Base-by-base conservation (phyloP, 106 monocot genomes). In the Alisma plantagoaquatica region DNA sequence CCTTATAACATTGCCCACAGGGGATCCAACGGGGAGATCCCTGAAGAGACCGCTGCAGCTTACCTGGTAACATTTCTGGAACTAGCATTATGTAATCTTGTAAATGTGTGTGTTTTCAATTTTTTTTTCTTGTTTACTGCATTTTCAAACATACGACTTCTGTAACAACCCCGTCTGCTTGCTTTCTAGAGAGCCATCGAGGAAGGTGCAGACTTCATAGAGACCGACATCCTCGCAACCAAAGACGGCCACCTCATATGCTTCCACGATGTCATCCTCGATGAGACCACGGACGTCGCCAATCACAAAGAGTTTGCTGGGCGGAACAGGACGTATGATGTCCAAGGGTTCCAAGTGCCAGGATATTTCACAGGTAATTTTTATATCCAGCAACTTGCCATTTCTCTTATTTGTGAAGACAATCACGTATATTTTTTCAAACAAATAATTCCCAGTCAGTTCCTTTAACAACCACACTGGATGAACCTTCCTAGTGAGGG, bases 191-290 rank as follows among this genome's bases (percentile, higher is more conserved):
- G 56, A 65, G 88, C 94, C 17, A 96, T 96, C 44, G 78, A 84
- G 65, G 88, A 96, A 68, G 84, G 94, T 21, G 73, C 88, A 9
- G 88, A 96, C 50, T 96, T 96, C 58, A 96, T 96, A 58, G 94
- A 88, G 53, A 78, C 84, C 23, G 94, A 96, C 54, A 88, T 96
- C 28, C 78, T 88, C 67, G 76, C 88, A 11, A 81, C 43, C 19
- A 96, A 88, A 64, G 94, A 96, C 54, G 88, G 94, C 23, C 25
- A 35, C 15, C 74, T 96, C 12, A 76, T 96, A 49, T 96, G 94
- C 56, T 88, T 88, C 41, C 88, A 88, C 78, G 94, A 96, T 69
- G 81, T 84, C 17, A 81, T 29, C 30, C 84, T 88, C 56, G 94
- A 96, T 73, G 50, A 27, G 18, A 96, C 72, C 21, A 96, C 94